These are phyloP conservation scores for Cucumis hystrix DNA, from an alignment of 306 rosid genomes.

Conservation along the genomic window DNA sequence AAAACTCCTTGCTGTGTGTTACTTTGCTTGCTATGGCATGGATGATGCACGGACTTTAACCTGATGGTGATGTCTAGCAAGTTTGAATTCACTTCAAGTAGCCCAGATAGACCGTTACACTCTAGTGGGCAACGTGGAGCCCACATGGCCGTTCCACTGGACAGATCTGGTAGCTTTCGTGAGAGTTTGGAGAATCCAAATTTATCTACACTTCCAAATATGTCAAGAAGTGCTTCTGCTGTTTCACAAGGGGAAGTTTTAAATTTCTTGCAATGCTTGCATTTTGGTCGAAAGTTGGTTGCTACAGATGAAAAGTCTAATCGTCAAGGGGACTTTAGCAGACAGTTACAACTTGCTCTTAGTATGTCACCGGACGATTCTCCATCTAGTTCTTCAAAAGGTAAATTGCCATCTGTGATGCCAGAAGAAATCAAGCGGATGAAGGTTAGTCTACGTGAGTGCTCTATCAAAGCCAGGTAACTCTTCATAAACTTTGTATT, in stretches of 20 bases:
- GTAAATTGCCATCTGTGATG: constrained; percentile 47
- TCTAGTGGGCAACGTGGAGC: constrained; percentile 88
- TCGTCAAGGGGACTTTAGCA: constrained; percentile 60
- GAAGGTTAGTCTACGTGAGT: constrained; percentile 34
- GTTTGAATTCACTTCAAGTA: constrained; percentile 75
- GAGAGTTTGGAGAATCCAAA: constrained; percentile 75
- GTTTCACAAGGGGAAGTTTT: constrained; percentile 55
- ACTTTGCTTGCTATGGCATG: constrained; percentile 33
- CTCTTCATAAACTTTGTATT: constrained; percentile 23
- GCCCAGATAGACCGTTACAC: constrained; percentile 81
- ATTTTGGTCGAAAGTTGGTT: constrained; percentile 59
- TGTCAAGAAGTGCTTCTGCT: constrained; percentile 67
- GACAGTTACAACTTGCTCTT: constrained; percentile 47
- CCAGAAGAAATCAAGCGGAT: constrained; percentile 74
- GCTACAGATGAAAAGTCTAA: constrained; percentile 62
- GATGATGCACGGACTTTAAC: constrained; percentile 45
- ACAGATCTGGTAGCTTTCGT: constrained; percentile 84
- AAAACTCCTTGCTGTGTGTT: constrained; percentile 54
- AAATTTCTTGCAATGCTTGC: constrained; percentile 45
- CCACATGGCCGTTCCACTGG: constrained; percentile 70
- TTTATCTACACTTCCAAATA: constrained; percentile 71
- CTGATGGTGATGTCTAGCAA: constrained; percentile 89
- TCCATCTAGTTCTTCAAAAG: constrained; percentile 67
- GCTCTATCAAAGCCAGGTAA: constrained; percentile 75
- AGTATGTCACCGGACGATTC: constrained; percentile 75